A percentile compares a stretch with the other conserved stretches of the same genome.
Evolutionary conservation across 441 rosid genomes (phyloP).

Genomic region (Aquilaria agallochum): DNA sequence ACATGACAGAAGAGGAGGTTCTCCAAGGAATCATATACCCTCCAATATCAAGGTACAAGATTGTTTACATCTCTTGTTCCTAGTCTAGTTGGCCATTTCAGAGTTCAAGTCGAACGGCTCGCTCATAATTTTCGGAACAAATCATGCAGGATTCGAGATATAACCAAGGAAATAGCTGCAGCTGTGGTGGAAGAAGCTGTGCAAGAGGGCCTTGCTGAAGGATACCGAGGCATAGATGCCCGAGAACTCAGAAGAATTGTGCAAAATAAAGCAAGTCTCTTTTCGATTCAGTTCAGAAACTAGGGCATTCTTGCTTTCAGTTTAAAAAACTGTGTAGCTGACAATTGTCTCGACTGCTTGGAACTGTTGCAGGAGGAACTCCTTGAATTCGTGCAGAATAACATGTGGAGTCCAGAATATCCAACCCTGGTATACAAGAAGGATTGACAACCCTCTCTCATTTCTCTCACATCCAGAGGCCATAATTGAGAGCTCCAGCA

Average conservation of each 20-base stretch:
- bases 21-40: conserved; percentile 77
- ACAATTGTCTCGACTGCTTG: too few species aligned
- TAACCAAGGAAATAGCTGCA: conserved; percentile 86
- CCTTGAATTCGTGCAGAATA: conserved; percentile 53
- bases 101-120: neutral
- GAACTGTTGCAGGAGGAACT: conserved; percentile 60
- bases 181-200: conserved; percentile 94
- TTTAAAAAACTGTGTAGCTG: too few species aligned
- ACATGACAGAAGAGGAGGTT: conserved; percentile 96
- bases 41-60: conserved; percentile 72
- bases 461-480: neutral
- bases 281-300: conserved; percentile 12
- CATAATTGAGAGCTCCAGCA: too few species aligned
- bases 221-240: conserved; percentile 81
- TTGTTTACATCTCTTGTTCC: neutral
- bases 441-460: conserved; percentile 23
- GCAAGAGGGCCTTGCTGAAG: conserved; percentile 78
- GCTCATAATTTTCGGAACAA: neutral
- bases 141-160: conserved; percentile 80
- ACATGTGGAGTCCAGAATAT: conserved; percentile 94
- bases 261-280: conserved; percentile 43
- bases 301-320: neutral
- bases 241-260: conserved; percentile 63
- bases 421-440: conserved; percentile 73
- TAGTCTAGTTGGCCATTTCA: neutral